Conservation (phyloP, 345 rosid genomes). For the Aegle marmelos region DNA sequence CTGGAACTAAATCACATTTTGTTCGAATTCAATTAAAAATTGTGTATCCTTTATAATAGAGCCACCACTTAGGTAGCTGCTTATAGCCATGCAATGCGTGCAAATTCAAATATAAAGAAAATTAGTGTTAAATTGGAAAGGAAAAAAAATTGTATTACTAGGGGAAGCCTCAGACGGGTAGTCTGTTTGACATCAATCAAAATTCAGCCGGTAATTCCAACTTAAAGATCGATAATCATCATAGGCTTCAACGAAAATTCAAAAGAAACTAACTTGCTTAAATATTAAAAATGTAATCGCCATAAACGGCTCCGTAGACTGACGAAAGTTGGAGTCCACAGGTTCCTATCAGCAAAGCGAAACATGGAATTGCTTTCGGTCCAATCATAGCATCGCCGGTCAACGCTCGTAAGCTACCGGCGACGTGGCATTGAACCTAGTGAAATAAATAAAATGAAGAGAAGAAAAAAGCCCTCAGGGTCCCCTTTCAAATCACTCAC, state of each 20-base stretch:
- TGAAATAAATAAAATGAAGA: background rate
- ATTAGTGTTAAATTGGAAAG: no score
- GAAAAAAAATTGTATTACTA: background rate
- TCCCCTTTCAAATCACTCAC: conserved; percentile 61
- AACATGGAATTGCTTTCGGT: conserved; percentile 36
- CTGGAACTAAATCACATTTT: no score
- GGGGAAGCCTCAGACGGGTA: conserved; percentile 56
- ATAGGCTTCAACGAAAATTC: conserved; percentile 35
- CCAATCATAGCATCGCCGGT: conserved; percentile 62
- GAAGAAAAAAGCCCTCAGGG: conserved; percentile 38
- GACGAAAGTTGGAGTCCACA: conserved; percentile 30
- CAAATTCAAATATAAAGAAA: no score
- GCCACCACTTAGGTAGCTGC: no score
- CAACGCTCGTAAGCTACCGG: conserved; percentile 47
- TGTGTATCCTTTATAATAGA: no score
- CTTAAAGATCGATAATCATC: conserved; percentile 34
- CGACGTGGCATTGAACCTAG: conserved; percentile 57
- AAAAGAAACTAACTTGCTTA: background rate
- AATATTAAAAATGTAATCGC: conserved; percentile 39
- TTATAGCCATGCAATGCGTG: no score
- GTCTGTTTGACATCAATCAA: conserved; percentile 38
- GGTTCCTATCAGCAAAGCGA: conserved; percentile 67
- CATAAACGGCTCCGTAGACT: conserved; percentile 57
- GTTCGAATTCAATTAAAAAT: no score
- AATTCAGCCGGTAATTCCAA: conserved; percentile 94